A percentile compares a stretch with the other conserved stretches of the same genome.
Conservation (phyloP, 371 early-diverging fungal genomes). For the Syncephalastrum sp. region DNA sequence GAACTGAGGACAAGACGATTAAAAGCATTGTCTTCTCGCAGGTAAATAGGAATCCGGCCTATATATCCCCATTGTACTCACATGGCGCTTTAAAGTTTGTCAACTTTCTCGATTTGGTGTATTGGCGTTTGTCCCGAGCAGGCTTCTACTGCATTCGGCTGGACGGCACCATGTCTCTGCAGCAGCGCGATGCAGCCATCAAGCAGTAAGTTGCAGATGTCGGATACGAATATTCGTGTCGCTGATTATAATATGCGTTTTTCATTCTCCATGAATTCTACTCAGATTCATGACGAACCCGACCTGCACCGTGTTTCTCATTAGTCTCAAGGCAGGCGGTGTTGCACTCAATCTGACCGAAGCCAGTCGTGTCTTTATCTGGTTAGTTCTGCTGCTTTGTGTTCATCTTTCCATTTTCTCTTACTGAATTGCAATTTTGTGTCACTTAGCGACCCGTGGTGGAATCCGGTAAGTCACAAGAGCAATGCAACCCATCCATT, state of each 20-base stretch:
- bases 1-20: slow-evolving; percentile 74
- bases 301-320: slow-evolving; percentile 83
- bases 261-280: not conserved
- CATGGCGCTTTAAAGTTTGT: slow-evolving; percentile 77
- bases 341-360: slow-evolving; percentile 95
- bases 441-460: slow-evolving; percentile 77
- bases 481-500: slow-evolving; percentile 38
- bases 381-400: slow-evolving; percentile 21
- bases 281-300: slow-evolving; percentile 79
- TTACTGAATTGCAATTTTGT: not conserved
- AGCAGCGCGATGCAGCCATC: slow-evolving; percentile 80
- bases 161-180: slow-evolving; percentile 93
- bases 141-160: slow-evolving; percentile 91
- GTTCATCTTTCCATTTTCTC: not conserved
- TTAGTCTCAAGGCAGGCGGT: slow-evolving; percentile 94
- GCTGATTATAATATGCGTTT: not conserved
- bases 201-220: slow-evolving; percentile 32
- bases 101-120: slow-evolving; percentile 89
- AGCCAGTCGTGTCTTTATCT: slow-evolving; percentile 89
- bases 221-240: not conserved
- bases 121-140: slow-evolving; percentile 93
- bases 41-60: slow-evolving; percentile 11
- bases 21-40: slow-evolving; percentile 67
- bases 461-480: slow-evolving; percentile 78
- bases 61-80: not conserved